These are phyloP conservation scores for Aureobasidium zeae DNA, from an alignment of 2,329 filamentous ascomycete species.

Conservation along the genomic window DNA sequence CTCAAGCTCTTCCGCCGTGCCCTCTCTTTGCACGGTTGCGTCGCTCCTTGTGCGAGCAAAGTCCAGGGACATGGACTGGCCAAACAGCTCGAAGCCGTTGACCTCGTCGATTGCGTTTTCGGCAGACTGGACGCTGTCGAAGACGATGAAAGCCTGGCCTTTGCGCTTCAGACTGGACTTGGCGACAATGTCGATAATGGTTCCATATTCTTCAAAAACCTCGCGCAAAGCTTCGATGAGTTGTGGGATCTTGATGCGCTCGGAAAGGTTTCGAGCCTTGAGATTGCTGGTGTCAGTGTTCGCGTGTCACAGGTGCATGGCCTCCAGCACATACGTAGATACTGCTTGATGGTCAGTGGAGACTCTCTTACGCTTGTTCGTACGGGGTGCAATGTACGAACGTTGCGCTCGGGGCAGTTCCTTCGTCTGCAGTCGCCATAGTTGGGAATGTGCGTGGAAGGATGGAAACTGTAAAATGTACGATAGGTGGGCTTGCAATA, in stretches of 20 bases:
- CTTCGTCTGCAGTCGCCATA: constrained; percentile 13
- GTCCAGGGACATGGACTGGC: constrained; percentile 78
- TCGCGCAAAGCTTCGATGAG: constrained; percentile 64
- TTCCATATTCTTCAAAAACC: constrained; percentile 84
- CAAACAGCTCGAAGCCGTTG: constrained; percentile 87
- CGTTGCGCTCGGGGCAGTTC: constrained; percentile 28
- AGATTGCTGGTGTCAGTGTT: constrained; percentile 9
- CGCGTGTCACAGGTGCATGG: neutral
- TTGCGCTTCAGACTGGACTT: constrained; percentile 88
- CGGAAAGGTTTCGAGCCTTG: constrained; percentile 73
- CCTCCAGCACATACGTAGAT: constrained; percentile 24
- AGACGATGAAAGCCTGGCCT: constrained; percentile 92
- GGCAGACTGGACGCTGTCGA: constrained; percentile 71
- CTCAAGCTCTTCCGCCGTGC: constrained; percentile 74
- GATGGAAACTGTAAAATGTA: too few relatives aligned
- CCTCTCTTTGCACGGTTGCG: constrained; percentile 67
- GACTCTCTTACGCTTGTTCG: constrained; percentile 26
- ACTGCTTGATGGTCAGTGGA: constrained; percentile 23
- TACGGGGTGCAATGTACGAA: constrained; percentile 36
- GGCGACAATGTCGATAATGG: constrained; percentile 72
- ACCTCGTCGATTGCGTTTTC: constrained; percentile 75
- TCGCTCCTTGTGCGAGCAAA: constrained; percentile 79
- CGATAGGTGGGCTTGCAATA: too few relatives aligned
- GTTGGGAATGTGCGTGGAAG: too few relatives aligned
- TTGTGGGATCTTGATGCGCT: constrained; percentile 73